phyloP scores from a whole-genome alignment of 2,329 filamentous ascomycete genomes.

The Pestalotiopsis sp. region DNA sequence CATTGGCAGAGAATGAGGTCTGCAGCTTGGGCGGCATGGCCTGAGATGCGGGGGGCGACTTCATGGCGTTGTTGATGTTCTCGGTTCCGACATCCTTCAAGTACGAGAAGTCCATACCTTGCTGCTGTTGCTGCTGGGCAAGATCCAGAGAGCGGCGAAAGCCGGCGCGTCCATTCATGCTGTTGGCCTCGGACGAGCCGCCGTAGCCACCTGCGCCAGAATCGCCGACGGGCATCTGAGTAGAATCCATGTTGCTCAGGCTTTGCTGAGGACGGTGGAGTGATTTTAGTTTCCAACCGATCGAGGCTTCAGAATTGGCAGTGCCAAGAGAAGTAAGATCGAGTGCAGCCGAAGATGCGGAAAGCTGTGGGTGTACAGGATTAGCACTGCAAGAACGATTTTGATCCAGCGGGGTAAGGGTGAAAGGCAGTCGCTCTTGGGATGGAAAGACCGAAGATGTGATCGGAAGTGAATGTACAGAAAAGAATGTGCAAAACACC shows the following conservation, averaged over 20 bases:
- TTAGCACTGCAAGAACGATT: slow-evolving; percentile 11
- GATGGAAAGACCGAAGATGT: not conserved
- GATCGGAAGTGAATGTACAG: not conserved
- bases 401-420: not conserved
- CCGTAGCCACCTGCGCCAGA: slow-evolving; percentile 35
- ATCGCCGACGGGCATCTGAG: slow-evolving; percentile 38
- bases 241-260: slow-evolving; percentile 47
- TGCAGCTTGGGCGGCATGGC: slow-evolving; percentile 73
- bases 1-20: slow-evolving; percentile 87
- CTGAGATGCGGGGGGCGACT: slow-evolving; percentile 51
- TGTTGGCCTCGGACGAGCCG: slow-evolving; percentile 43
- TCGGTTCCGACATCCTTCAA: slow-evolving; percentile 46
- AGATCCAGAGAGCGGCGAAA: slow-evolving; percentile 62
- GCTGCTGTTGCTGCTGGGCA: slow-evolving; percentile 39
- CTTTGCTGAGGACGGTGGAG: slow-evolving; percentile 70
- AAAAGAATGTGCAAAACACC: not conserved
- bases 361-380: slow-evolving; percentile 58
- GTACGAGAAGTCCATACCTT: slow-evolving; percentile 42
- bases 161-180: slow-evolving; percentile 49
- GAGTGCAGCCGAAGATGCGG: slow-evolving; percentile 77
- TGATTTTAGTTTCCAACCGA: slow-evolving; percentile 62
- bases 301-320: slow-evolving; percentile 26
- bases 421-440: not conserved
- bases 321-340: slow-evolving; percentile 69
- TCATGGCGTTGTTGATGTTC: slow-evolving; percentile 32